Evolutionary conservation across 2,329 filamentous ascomycete species (phyloP), one percentile per base, ranked within the genome.

Genomic region (Colletotrichum siamense): DNA sequence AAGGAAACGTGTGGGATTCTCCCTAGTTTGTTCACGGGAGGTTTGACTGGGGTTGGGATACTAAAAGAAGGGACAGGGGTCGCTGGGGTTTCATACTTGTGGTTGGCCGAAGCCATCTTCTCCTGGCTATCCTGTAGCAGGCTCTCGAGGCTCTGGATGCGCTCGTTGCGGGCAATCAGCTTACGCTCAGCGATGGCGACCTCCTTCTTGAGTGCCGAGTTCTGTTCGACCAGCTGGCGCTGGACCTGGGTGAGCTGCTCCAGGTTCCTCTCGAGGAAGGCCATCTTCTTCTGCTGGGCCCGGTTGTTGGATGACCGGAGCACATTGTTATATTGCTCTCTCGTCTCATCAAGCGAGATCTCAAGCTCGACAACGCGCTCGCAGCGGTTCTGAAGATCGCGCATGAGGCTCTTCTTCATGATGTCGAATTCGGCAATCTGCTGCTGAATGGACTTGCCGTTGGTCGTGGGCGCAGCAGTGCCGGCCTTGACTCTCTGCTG

Each of bases 221-320:
- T 99, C 86, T 99, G 97, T 88, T 99, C 97, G 36, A 99, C 97
- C 15, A 99, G 93, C 87, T 99, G 97, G 71, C 97, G 93, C 87
- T 99, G 97, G 70, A 99, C 97, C 83, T 98, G 95, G 5, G 97
- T 99, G 71, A 99, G 91, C 86, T 99, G 97, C 87, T 99, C 97
- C 55, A 99, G 92, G 84, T 99, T 99, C 83, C 97, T 94, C 89
- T 99, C 97, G 67, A 99, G 88, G 91, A 99, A 99, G 18, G 97
- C 98, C 95, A 99, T 99, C 92, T 99, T 99, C 94, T 99, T 99
- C 87, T 99, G 97, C 88, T 99, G 97, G 28, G 97, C 96, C 76
- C 97, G 94, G 89, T 98, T 99, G 89, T 99, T 99, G 79, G 95
- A 98, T 66, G 95, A 97, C 73, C 96, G 94, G 75, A 99, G 91